A percentile compares a stretch with the other conserved stretches of the same genome.
Evolutionary conservation across 139 green algal species (phyloP).

Genomic region (Chlamydomonas sphaeroides): DNA sequence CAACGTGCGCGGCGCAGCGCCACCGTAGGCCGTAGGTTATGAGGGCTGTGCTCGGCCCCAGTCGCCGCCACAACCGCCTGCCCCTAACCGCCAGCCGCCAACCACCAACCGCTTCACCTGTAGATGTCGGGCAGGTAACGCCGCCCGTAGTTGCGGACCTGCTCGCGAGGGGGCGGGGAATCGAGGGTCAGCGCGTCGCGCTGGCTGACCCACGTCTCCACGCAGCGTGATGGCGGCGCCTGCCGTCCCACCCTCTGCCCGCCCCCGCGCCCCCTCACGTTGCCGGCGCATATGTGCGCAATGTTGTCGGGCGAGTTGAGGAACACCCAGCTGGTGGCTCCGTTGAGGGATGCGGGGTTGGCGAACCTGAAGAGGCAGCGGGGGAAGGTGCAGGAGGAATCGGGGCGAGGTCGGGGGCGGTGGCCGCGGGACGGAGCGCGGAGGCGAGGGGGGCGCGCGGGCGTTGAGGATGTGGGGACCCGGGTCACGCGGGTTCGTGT

Average conservation of each 20-base stretch:
- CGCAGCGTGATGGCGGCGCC: too few relatives aligned
- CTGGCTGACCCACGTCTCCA: too few relatives aligned
- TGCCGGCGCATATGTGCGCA: slow-evolving; percentile 68
- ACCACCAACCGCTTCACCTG: slow-evolving; percentile 2
- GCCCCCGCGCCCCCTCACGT: too few relatives aligned
- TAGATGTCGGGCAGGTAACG: slow-evolving; percentile 82
- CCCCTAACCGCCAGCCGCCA: too few relatives aligned
- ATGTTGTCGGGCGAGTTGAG: slow-evolving; percentile 73
- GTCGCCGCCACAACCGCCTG: too few relatives aligned
- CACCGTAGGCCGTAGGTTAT: too few relatives aligned
- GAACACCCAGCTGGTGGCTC: slow-evolving; percentile 68
- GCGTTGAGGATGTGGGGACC: neutral
- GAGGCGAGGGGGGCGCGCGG: neutral
- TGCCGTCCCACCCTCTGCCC: too few relatives aligned
- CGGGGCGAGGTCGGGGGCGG: too few relatives aligned
- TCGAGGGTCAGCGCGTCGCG: too few relatives aligned
- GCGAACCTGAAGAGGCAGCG: slow-evolving; percentile 44
- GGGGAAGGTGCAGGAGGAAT: neutral
- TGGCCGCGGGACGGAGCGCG: neutral
- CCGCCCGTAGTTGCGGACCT: slow-evolving; percentile 77
- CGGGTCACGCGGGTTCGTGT: neutral
- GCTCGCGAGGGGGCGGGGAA: too few relatives aligned
- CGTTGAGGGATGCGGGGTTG: slow-evolving; percentile 67
- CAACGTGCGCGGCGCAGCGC: too few relatives aligned
- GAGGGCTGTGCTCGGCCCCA: too few relatives aligned